phyloP scores from a whole-genome alignment of 73 alveolate genomes.

The Tetrahymena thermophila region DNA sequence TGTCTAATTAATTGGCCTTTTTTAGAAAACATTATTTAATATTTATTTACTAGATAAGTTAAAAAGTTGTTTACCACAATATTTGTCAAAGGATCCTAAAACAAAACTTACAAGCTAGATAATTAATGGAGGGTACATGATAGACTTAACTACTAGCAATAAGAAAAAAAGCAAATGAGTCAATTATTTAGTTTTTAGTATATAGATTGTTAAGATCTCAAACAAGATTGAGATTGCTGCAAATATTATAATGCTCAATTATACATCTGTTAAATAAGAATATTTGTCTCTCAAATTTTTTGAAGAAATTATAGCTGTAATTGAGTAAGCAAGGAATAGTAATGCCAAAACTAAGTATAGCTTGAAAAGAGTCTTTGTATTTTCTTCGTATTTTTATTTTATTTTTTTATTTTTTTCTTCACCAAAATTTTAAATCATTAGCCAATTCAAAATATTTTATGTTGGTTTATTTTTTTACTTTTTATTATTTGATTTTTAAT shows the following conservation, averaged over 20 bases:
- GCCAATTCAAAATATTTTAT: too few relatives aligned
- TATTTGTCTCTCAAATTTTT: not conserved
- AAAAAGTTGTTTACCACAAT: not conserved
- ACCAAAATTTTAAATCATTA: not conserved
- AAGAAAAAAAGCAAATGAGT: not conserved
- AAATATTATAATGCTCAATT: too few relatives aligned
- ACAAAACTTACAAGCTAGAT: not conserved
- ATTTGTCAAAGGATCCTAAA: not conserved
- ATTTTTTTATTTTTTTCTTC: not conserved
- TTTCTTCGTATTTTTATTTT: not conserved
- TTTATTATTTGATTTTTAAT: too few relatives aligned
- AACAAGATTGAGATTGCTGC: not conserved
- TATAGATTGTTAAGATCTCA: not conserved
- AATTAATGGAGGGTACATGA: not conserved
- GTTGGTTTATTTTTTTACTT: too few relatives aligned
- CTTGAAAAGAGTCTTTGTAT: not conserved
- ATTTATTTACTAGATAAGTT: too few relatives aligned
- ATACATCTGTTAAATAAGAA: too few relatives aligned
- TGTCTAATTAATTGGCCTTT: not conserved
- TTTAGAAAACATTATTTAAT: too few relatives aligned
- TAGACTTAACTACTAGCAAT: not conserved
- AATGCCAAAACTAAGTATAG: not conserved
- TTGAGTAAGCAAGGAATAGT: not conserved
- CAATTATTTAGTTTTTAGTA: not conserved
- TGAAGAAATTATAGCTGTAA: not conserved